Percentiles rank a stretch among this genome's conserved stretches.
Conservation (phyloP, 1,139 yeast species). For the Pichia sp. region DNA sequence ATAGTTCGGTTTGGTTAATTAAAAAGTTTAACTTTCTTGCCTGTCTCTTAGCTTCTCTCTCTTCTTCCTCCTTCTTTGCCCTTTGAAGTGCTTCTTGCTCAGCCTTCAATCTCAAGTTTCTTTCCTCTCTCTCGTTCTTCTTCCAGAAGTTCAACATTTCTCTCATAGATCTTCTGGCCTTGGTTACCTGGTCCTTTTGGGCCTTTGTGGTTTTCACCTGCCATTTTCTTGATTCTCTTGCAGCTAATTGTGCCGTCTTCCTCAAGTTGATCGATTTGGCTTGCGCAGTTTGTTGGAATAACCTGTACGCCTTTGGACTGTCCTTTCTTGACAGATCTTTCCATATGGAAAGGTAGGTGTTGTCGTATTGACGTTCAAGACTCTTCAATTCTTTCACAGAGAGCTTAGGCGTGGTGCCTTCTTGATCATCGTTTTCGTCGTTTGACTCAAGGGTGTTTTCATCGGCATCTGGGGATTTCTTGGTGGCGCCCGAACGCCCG, state of each 20-base stretch:
- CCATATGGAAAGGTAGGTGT: slow-evolving; percentile 89
- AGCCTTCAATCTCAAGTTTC: slow-evolving; percentile 81
- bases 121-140: slow-evolving; percentile 90
- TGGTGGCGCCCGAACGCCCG: not conserved
- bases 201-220: slow-evolving; percentile 85
- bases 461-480: not conserved
- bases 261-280: slow-evolving; percentile 74
- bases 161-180: slow-evolving; percentile 94
- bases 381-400: slow-evolving; percentile 65
- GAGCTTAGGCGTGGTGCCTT: slow-evolving; percentile 17
- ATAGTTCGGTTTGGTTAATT: slow-evolving; percentile 93
- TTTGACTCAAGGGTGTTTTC: not conserved
- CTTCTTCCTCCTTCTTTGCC: slow-evolving; percentile 93
- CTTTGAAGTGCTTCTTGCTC: slow-evolving; percentile 86
- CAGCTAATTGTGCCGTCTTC: slow-evolving; percentile 84
- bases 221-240: slow-evolving; percentile 96
- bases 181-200: slow-evolving; percentile 84
- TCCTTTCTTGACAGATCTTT: slow-evolving; percentile 91
- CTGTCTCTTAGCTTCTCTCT: slow-evolving; percentile 89
- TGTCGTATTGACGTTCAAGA: slow-evolving; percentile 76
- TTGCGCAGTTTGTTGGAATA: slow-evolving; percentile 73
- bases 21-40: slow-evolving; percentile 91
- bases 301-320: slow-evolving; percentile 79
- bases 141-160: slow-evolving; percentile 99
- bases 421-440: not conserved